Base-by-base conservation (phyloP, 208 protist species). In the Leishmania arabica region DNA sequence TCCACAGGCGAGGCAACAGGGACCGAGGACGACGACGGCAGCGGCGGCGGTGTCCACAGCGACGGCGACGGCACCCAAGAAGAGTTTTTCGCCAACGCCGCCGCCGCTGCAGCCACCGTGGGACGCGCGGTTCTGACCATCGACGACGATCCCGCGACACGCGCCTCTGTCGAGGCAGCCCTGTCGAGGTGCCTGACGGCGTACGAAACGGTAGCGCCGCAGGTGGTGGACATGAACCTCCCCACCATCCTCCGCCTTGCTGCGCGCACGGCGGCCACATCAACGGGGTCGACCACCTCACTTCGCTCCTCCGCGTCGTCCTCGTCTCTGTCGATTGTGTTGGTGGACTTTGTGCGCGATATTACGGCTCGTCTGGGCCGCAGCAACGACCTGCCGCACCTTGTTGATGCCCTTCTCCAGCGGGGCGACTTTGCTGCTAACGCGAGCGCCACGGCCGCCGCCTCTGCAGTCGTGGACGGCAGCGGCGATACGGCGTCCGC, bases 131-230 rank as follows among this genome's bases (percentile, higher is more conserved):
- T 66, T 54, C 51, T 90, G 45, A 45, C n/a, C 1, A 7, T 47
- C 21, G 34, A 3, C 21, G 80, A 85, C 31, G 80, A 84, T 31
- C 19, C 77, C 2, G 31, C 9, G 6, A 84, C 79, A 19, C 75
- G 80, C 13, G 79, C 49, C 15, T 42, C 79, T n/a, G 73, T 90
- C 8, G 88, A 91, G 54, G 71, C 75, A 34, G 86, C 91, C 24
- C 83, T 97, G 19, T 90, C 95, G 7, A 81, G 69, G 69, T 98
- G 95, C 58, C 78, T 98, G 21, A 82, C 92, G 17, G 88, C 93
- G 21, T 98, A 98, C 83, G 95, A 98, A 70, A 78, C 84, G 3
- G 89, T 98, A n/a, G 95, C 95, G 27, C 95, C 95, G 74, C 95
- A 98, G 80, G 92, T 98, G 64, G 86, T 98, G 75, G 91, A 98